A percentile compares a stretch with the other conserved stretches of the same genome.
These are phyloP conservation scores for Sporothrix brunneoviolacea DNA, from an alignment of 2,329 filamentous ascomycete species.

Conservation along the genomic window DNA sequence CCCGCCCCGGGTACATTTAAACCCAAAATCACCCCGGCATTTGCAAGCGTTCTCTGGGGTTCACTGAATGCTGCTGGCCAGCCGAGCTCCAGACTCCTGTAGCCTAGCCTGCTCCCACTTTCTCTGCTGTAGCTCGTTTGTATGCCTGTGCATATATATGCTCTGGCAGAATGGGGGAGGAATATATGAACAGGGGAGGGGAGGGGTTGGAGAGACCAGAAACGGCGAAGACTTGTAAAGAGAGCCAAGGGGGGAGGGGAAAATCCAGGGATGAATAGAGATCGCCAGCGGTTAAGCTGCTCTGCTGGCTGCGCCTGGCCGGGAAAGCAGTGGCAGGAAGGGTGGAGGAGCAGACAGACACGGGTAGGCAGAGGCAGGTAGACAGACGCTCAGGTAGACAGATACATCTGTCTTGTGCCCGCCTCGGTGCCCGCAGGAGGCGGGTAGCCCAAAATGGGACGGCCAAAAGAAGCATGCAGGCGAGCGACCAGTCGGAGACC, in stretches of 20 bases:
- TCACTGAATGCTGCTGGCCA: too few species aligned
- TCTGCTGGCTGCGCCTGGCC: not conserved
- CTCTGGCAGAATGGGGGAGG: not conserved
- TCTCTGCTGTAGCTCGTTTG: not conserved
- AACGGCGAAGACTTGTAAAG: not conserved
- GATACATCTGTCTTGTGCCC: not conserved
- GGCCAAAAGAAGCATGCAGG: not conserved
- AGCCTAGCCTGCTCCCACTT: not conserved
- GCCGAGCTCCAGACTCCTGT: not conserved
- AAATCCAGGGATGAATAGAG: not conserved
- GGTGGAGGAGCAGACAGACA: not conserved
- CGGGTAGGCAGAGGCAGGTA: not conserved
- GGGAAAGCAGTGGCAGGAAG: not conserved
- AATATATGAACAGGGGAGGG: too few species aligned
- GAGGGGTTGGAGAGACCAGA: not conserved
- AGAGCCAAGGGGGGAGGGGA: not conserved
- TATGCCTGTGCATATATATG: not conserved
- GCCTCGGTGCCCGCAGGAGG: not conserved
- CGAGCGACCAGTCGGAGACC: constrained; percentile 9
- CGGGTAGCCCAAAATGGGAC: constrained; percentile 3
- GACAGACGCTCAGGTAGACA: not conserved
- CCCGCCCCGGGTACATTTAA: constrained; percentile 13
- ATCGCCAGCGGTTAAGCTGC: not conserved
- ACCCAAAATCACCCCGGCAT: constrained; percentile 9
- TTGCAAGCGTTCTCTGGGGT: constrained; percentile 4